Base-by-base conservation (phyloP, 2,329 filamentous ascomycete genomes). In the Colletotrichum agaves region DNA sequence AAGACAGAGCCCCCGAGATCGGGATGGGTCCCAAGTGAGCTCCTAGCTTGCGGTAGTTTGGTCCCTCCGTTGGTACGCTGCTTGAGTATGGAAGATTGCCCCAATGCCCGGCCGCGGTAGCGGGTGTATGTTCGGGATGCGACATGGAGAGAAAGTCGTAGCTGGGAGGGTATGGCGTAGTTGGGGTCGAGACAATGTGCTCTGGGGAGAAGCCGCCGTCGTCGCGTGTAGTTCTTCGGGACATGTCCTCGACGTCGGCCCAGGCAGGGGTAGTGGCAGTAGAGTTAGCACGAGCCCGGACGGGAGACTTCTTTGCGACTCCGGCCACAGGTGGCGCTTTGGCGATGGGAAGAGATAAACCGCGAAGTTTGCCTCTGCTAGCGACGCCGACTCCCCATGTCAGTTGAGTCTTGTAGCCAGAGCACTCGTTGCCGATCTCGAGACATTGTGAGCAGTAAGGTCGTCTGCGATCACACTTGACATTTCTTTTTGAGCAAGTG, bases 301-400 rank as follows among this genome's bases (percentile, higher is more conserved):
- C 73, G 12, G 75, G 74, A 12, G 83, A 75, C 76, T 85, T 85
- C 78, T 87, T 88, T 58, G 77, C 74, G 63, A 82, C 78, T 56
- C 79, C 81, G 47, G 82, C 78, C 72, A 87, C 86, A 0, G 87
- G 86, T 21, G 86, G 84, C 10, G 86, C 80, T 76, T 89, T 89
- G 63, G 88, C 88, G 70, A 91, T 85, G 66, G 88, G 88, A 65
- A 97, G 83, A 63, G 94, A 94, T 72, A 98, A 85, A 43, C 95
- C 95, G 70, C 95, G 89, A 71, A 98, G 89, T 84, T 98, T 98
- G 76, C 95, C 95, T 75, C 95, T 90, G 80, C 94, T 98, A 63
- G 95, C 95, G 67, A 98, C 95, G 58, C 95, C 95, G 53, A 98
- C 93, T 46, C 94, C 94, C 95, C 95, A 98, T 52, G 95, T 98